Evolutionary conservation across 2,329 filamentous ascomycete genomes (phyloP).

Genomic region (Chaetomium sp.): DNA sequence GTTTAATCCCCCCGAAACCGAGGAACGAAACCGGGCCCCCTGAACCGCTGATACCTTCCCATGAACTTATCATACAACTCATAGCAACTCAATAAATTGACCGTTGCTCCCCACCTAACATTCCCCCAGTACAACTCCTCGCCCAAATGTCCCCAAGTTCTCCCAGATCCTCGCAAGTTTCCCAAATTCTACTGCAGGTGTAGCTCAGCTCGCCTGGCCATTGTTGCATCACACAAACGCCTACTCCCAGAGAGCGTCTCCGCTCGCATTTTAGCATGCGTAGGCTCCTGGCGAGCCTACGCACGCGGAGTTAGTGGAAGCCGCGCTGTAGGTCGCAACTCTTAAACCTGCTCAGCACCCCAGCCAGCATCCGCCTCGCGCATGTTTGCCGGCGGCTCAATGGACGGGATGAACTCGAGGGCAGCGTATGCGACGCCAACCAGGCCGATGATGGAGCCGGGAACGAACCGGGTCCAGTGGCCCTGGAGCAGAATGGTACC

Average conservation of each 20-base stretch:
- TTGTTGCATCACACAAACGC: background rate
- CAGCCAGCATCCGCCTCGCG: constrained; percentile 74
- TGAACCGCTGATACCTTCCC: background rate
- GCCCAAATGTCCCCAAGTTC: background rate
- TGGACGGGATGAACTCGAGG: constrained; percentile 76
- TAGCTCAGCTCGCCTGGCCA: constrained; percentile 7
- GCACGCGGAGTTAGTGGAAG: background rate
- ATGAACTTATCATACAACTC: constrained; percentile 15
- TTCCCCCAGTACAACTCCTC: background rate
- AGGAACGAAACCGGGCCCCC: background rate
- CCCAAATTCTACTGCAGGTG: background rate
- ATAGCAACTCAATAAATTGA: background rate
- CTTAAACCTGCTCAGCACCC: constrained; percentile 75
- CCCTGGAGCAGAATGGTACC: constrained; percentile 79
- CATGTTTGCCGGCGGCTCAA: constrained; percentile 81
- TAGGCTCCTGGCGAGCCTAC: background rate
- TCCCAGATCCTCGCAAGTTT: background rate
- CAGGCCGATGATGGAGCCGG: constrained; percentile 75
- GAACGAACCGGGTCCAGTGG: constrained; percentile 67
- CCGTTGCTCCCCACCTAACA: background rate
- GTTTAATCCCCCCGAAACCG: background rate
- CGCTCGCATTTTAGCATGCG: background rate
- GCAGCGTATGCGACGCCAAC: constrained; percentile 76
- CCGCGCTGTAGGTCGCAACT: background rate
- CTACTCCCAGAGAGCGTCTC: background rate